Evolutionary conservation across 257 asterid genomes (phyloP).

Genomic region (Solanum phureja): DNA sequence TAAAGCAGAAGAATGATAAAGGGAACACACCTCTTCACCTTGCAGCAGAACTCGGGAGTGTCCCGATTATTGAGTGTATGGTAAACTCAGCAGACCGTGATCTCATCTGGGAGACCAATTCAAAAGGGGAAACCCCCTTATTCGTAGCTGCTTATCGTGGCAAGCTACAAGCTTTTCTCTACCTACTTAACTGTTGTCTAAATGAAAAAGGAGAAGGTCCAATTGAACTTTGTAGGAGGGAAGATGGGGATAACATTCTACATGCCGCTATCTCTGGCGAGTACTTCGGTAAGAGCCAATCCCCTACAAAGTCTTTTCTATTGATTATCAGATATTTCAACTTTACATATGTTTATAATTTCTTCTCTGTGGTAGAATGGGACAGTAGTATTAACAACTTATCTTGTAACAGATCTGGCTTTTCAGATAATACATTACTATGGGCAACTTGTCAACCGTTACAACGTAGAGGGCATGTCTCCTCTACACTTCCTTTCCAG

Average conservation of each 20-base stretch:
- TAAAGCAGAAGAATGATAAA: slow-evolving; percentile 3
- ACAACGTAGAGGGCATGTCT: slow-evolving; percentile 31
- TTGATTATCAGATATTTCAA: background rate
- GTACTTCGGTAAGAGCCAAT: slow-evolving; percentile 20
- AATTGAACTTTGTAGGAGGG: slow-evolving; percentile 17
- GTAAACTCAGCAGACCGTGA: background rate
- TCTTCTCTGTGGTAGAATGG: background rate
- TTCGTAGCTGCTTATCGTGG: slow-evolving; percentile 37
- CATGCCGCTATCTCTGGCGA: slow-evolving; percentile 35
- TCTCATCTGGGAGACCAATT: slow-evolving; percentile 18
- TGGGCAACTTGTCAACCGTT: slow-evolving; percentile 8
- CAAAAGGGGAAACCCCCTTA: slow-evolving; percentile 31
- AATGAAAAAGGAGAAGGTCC: background rate
- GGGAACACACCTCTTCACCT: slow-evolving; percentile 48
- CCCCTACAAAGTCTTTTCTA: background rate
- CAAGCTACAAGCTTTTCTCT: slow-evolving; percentile 8
- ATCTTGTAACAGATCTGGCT: slow-evolving; percentile 28
- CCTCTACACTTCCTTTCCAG: slow-evolving; percentile 45
- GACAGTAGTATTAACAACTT: background rate
- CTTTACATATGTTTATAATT: background rate
- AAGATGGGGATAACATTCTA: slow-evolving; percentile 32
- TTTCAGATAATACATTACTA: slow-evolving; percentile 12
- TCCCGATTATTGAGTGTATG: slow-evolving; percentile 1
- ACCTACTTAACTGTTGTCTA: slow-evolving; percentile 3
- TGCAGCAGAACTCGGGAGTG: slow-evolving; percentile 34